These are phyloP conservation scores for Solanum arcanum DNA, from an alignment of 257 asterid genomes.

Conservation along the genomic window DNA sequence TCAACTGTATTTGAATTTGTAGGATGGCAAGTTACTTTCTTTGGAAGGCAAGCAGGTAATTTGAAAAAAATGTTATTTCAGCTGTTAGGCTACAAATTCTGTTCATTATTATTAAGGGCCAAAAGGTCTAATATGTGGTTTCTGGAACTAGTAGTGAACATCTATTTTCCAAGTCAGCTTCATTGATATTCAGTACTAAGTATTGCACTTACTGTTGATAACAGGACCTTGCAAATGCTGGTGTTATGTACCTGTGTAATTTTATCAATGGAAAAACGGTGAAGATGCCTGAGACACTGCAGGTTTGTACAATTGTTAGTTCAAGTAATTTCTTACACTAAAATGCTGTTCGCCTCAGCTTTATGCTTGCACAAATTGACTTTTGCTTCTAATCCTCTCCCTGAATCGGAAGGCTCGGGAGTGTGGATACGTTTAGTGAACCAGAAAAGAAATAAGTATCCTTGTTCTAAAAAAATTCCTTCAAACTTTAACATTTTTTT, in stretches of 20 bases:
- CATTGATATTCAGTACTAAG: not conserved
- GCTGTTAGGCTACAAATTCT: not conserved
- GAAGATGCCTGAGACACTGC: conserved; percentile 53
- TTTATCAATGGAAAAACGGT: conserved; percentile 40
- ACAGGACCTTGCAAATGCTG: conserved; percentile 66
- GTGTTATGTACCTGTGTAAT: conserved; percentile 61
- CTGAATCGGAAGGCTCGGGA: not conserved
- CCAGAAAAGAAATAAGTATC: not conserved
- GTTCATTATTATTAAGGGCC: not conserved
- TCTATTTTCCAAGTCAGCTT: not conserved
- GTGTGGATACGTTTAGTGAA: not conserved
- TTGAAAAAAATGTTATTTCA: not conserved
- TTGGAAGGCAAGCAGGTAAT: conserved; percentile 76
- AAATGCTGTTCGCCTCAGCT: no score
- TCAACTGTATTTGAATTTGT: conserved; percentile 11
- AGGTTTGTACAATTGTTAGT: conserved; percentile 28
- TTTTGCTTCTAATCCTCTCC: not conserved
- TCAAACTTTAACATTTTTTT: not conserved
- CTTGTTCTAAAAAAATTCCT: not conserved
- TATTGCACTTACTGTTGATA: not conserved
- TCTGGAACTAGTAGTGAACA: not conserved
- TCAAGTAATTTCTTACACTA: not conserved
- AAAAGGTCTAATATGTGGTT: not conserved
- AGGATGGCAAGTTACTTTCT: conserved; percentile 66
- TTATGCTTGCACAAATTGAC: no score